Conservation (phyloP, 805 yeast species). For the Zygosaccharomyces siamensis region DNA sequence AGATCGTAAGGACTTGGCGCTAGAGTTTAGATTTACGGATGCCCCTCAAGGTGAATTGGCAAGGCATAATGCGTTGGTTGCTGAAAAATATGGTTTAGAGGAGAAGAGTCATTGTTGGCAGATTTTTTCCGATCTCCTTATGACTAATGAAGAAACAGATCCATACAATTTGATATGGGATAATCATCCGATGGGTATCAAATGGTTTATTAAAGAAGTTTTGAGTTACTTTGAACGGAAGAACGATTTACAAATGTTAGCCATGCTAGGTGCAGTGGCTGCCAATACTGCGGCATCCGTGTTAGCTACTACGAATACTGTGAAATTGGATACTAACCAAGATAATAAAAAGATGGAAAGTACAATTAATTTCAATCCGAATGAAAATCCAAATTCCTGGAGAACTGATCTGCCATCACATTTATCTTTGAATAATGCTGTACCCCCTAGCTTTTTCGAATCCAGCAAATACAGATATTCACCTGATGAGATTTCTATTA, state of each 20-base stretch:
- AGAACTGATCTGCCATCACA: slow-evolving; percentile 18
- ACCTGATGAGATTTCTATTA: slow-evolving; percentile 19
- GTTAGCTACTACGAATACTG: slow-evolving; percentile 1
- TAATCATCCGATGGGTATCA: slow-evolving; percentile 67
- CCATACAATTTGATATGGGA: slow-evolving; percentile 65
- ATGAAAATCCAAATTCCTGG: slow-evolving; percentile 8
- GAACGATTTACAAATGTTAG: slow-evolving; percentile 82
- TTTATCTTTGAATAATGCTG: slow-evolving; percentile 12
- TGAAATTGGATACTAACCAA: background rate
- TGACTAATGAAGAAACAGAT: slow-evolving; percentile 24
- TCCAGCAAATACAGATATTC: slow-evolving; percentile 6
- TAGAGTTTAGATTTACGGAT: slow-evolving; percentile 60
- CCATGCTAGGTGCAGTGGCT: slow-evolving; percentile 76
- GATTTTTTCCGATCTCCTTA: slow-evolving; percentile 41
- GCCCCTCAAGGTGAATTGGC: slow-evolving; percentile 60
- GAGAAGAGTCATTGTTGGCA: slow-evolving; percentile 77
- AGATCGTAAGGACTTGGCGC: slow-evolving; percentile 64
- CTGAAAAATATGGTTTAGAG: slow-evolving; percentile 53
- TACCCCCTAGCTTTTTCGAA: slow-evolving; percentile 6
- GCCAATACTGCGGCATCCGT: slow-evolving; percentile 23
- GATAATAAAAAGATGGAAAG: slow-evolving; percentile 16
- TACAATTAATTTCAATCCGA: slow-evolving; percentile 17
- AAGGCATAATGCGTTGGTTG: slow-evolving; percentile 64
- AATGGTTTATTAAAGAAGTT: slow-evolving; percentile 59
- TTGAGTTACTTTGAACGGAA: slow-evolving; percentile 57